These are phyloP conservation scores for Diplotaxis tenuifolia DNA, from an alignment of 345 rosid species.

Conservation along the genomic window DNA sequence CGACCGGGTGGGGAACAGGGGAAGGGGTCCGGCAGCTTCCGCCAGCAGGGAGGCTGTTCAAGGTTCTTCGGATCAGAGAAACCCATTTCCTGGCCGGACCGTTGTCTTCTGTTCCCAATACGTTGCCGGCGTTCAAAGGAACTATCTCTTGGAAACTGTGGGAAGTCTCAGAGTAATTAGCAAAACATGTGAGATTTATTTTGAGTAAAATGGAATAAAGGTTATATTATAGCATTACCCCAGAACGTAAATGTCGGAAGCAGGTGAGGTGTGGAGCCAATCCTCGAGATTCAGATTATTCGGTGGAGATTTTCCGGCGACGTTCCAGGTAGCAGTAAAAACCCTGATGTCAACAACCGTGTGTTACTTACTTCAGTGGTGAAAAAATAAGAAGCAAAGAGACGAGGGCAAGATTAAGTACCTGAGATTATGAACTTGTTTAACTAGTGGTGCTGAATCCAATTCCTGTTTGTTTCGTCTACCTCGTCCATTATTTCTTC, in stretches of 20 bases:
- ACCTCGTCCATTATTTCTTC: conserved; percentile 51
- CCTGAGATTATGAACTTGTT: conserved; percentile 68
- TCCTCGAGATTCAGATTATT: conserved; percentile 76
- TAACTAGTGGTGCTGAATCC: conserved; percentile 53
- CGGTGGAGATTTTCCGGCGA: conserved; percentile 97
- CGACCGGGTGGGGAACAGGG: conserved; percentile 78
- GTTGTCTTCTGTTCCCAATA: conserved; percentile 88
- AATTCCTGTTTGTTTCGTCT: conserved; percentile 57
- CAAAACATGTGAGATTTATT: too few species aligned
- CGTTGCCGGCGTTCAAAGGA: conserved; percentile 97
- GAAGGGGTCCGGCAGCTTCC: conserved; percentile 67
- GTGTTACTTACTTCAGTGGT: too few species aligned
- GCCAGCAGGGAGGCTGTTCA: conserved; percentile 77
- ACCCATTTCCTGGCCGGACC: conserved; percentile 97
- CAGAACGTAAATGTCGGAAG: conserved; percentile 94
- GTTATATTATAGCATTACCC: conserved; percentile 50
- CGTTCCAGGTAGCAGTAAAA: conserved; percentile 98
- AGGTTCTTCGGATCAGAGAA: conserved; percentile 77
- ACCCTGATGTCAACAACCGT: conserved; percentile 43
- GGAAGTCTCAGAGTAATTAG: conserved; percentile 9
- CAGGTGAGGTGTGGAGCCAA: conserved; percentile 93
- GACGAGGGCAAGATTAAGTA: neutral
- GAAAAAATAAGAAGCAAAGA: too few species aligned
- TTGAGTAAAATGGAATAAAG: neutral
- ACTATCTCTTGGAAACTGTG: conserved; percentile 95